Base-by-base conservation (phyloP, 2,329 filamentous ascomycete species). In the Cercospora sp. region DNA sequence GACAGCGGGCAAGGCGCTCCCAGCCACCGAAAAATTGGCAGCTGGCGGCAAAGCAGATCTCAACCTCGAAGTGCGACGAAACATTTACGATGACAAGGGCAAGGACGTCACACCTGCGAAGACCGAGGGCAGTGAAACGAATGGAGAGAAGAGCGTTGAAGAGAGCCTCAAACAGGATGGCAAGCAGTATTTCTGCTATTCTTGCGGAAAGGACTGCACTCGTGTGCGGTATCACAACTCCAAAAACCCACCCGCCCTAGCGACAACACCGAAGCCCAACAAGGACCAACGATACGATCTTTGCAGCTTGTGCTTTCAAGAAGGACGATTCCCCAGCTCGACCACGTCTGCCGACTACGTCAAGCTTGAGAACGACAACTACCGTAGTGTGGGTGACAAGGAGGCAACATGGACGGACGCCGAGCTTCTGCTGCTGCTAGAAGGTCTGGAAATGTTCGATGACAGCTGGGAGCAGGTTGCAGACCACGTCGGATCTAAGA, bases 381-480 rank as follows among this genome's bases (percentile, higher is more conserved):
- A 97, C 79, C 89, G 90, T 3, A 86, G 88, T 1, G 85, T 91
- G n/a, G 84, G 91, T 2, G 94, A 97, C 74, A 88, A 92, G 63
- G 93, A 97, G 76, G 89, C 92, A 16, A 89, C 93, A 1, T 99
- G 95, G 95, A 91, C 90, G 21, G 94, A 98, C 76, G 89, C 91
- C 13, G 95, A 99, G 81, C 87, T 92, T 13, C 84, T 99, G n/a
- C 86, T 93, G 61, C 86, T 99, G 43, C 86, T 99, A 6, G 95
- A 99, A 80, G 96, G 89, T 8, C 84, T 99, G 60, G 95, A 99
- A 81, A 88, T 91, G 74, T 97, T 94, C 75, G 94, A 98, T 72
- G 94, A 98, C 69, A 93, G 98, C 81, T 99, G 95, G 95, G 90
- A 91, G 67, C 89, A 92, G 75, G 94, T 99, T 72, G 90, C 96